These are phyloP conservation scores for Suhomyces xylopsoci DNA, from an alignment of 805 yeast species.

Conservation along the genomic window DNA sequence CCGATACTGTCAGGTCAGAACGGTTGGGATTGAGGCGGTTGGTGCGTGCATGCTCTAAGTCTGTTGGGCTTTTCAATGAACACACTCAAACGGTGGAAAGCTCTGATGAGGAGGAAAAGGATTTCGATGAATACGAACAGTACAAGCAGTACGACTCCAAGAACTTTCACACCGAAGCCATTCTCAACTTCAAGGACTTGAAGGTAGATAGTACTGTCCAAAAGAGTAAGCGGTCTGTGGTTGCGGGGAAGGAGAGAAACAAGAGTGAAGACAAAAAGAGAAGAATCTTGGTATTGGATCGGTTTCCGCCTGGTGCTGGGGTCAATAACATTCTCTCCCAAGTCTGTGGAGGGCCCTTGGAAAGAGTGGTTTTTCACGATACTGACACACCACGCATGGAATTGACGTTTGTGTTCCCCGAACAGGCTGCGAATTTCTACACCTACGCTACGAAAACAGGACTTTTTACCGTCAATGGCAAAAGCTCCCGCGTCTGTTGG, in stretches of 20 bases:
- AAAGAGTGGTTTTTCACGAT: conserved; percentile 38
- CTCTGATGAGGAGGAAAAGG: neutral
- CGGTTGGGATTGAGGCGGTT: conserved; percentile 4
- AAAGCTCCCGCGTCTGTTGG: conserved; percentile 49
- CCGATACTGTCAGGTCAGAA: conserved; percentile 3
- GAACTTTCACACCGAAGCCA: neutral
- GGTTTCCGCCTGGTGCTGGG: conserved; percentile 44
- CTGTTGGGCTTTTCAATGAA: neutral
- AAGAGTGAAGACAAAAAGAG: neutral
- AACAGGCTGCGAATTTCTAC: conserved; percentile 54
- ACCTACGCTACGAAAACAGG: conserved; percentile 48
- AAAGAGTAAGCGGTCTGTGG: neutral
- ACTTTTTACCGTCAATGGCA: conserved; percentile 58
- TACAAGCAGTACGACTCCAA: neutral
- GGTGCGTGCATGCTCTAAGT: conserved; percentile 4
- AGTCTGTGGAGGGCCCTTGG: conserved; percentile 69
- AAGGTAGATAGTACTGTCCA: neutral
- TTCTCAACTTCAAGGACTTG: neutral
- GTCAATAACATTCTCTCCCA: conserved; percentile 51
- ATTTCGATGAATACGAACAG: neutral
- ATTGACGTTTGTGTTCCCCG: conserved; percentile 50
- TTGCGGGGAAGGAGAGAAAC: neutral
- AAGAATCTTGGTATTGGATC: conserved; percentile 17
- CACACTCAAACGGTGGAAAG: neutral
- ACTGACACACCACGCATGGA: conserved; percentile 28